Evolutionary conservation across 1,284 basidiomycete species (phyloP).

Genomic region (Thecaphora thlaspeos): DNA sequence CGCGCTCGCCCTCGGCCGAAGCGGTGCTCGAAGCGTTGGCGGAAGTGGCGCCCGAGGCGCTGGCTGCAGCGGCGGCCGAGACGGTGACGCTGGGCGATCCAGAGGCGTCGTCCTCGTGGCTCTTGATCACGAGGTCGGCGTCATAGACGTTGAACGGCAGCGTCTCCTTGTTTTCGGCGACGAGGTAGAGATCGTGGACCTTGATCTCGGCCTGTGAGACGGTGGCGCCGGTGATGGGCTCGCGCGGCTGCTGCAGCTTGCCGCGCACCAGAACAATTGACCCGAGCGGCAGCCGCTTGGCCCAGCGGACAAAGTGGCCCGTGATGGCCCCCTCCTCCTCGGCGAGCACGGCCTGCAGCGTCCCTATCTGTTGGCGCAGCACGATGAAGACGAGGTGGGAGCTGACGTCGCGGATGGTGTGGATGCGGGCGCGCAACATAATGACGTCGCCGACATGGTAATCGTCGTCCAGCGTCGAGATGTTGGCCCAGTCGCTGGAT

Average conservation of each 20-base stretch:
- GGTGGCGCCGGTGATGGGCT: slow-evolving; percentile 43
- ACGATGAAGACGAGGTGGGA: slow-evolving; percentile 49
- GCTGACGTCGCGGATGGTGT: slow-evolving; percentile 47
- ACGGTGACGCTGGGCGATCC: background rate
- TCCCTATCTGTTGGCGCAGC: slow-evolving; percentile 46
- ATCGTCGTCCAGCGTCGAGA: slow-evolving; percentile 23
- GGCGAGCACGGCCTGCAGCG: slow-evolving; percentile 48
- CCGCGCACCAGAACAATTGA: slow-evolving; percentile 48
- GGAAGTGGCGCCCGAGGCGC: background rate
- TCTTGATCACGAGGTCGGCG: slow-evolving; percentile 40
- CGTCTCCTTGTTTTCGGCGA: slow-evolving; percentile 34
- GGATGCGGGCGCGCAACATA: slow-evolving; percentile 44
- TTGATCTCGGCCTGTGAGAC: slow-evolving; percentile 46
- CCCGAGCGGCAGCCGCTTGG: slow-evolving; percentile 44
- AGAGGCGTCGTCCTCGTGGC: slow-evolving; percentile 20
- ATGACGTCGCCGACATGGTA: slow-evolving; percentile 24
- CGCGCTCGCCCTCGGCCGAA: no score
- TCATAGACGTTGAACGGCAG: slow-evolving; percentile 53
- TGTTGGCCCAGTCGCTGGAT: slow-evolving; percentile 22
- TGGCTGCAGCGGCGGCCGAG: background rate
- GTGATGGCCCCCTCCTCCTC: slow-evolving; percentile 35
- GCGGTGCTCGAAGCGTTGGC: no score
- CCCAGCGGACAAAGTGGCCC: slow-evolving; percentile 51
- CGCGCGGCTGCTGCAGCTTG: slow-evolving; percentile 38
- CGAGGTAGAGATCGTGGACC: slow-evolving; percentile 43